These are phyloP conservation scores for Canna indica DNA, from an alignment of 176 grass and related monocot genomes.

Conservation along the genomic window DNA sequence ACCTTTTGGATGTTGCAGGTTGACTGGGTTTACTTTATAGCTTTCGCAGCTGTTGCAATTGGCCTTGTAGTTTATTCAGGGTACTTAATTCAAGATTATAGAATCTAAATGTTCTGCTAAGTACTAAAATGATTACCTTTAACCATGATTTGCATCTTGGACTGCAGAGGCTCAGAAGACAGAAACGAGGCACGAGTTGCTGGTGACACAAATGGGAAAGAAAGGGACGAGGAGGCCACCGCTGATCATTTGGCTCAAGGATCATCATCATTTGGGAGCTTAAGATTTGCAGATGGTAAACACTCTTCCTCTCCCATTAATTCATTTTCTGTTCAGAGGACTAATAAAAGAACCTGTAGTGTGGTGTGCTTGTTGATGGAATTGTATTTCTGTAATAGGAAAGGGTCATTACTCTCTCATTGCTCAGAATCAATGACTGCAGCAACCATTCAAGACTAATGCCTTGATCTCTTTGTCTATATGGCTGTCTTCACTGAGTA, in stretches of 20 bases:
- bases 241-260: not conserved
- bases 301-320: not conserved
- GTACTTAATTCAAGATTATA: not conserved
- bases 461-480: not conserved
- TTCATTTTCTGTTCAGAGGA: not conserved
- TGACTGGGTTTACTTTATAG: slow-evolving; percentile 21
- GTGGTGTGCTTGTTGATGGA: not conserved
- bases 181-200: not conserved
- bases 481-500: not conserved
- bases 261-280: not conserved
- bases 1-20: slow-evolving; percentile 34
- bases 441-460: not conserved
- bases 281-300: not conserved
- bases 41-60: too few relatives aligned
- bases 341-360: not conserved
- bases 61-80: too few relatives aligned
- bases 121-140: not conserved
- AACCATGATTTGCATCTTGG: not conserved
- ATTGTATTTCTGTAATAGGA: not conserved
- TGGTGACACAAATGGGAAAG: not conserved
- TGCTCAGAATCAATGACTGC: not conserved
- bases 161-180: not conserved
- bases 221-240: not conserved
- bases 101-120: not conserved
- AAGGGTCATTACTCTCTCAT: not conserved